Conservation (phyloP, 495 filamentous ascomycete species). For the Penicillium parvum region DNA sequence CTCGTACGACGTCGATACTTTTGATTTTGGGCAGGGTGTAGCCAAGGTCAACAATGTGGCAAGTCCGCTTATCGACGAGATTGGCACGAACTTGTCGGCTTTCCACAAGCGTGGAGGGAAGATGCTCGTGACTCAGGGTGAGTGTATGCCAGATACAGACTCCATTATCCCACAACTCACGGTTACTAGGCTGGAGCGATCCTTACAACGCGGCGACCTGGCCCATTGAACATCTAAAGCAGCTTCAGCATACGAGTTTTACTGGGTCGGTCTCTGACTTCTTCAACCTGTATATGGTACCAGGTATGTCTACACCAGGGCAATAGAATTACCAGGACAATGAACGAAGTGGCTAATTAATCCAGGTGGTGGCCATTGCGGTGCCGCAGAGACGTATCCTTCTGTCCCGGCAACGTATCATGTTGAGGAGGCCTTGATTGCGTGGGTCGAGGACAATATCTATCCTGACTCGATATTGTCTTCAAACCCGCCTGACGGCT, state of each 20-base stretch:
- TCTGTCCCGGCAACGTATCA: constrained; percentile 32
- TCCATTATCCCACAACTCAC: neutral
- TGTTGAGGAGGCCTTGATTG: constrained; percentile 24
- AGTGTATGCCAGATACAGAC: neutral
- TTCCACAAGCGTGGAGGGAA: constrained; percentile 32
- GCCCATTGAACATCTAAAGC: constrained; percentile 38
- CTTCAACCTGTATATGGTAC: constrained; percentile 23
- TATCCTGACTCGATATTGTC: constrained; percentile 21
- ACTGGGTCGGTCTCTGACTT: constrained; percentile 29
- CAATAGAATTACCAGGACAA: neutral
- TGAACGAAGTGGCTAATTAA: constrained; percentile 19
- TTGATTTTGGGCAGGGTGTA: constrained; percentile 41
- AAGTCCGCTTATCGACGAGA: constrained; percentile 35
- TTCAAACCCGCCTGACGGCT: constrained; percentile 25
- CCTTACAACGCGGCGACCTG: constrained; percentile 36
- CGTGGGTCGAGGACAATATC: constrained; percentile 29
- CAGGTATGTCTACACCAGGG: constrained; percentile 3
- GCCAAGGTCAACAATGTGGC: constrained; percentile 25
- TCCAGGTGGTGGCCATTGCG: constrained; percentile 40
- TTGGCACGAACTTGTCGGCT: constrained; percentile 25
- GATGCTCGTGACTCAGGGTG: constrained; percentile 36
- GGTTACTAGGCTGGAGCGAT: constrained; percentile 30
- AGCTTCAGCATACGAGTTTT: constrained; percentile 24
- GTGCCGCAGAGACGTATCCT: constrained; percentile 28
- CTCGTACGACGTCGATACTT: constrained; percentile 48